Base-by-base conservation (phyloP, 2,329 filamentous ascomycete genomes). In the Aspergillus chevalieri region DNA sequence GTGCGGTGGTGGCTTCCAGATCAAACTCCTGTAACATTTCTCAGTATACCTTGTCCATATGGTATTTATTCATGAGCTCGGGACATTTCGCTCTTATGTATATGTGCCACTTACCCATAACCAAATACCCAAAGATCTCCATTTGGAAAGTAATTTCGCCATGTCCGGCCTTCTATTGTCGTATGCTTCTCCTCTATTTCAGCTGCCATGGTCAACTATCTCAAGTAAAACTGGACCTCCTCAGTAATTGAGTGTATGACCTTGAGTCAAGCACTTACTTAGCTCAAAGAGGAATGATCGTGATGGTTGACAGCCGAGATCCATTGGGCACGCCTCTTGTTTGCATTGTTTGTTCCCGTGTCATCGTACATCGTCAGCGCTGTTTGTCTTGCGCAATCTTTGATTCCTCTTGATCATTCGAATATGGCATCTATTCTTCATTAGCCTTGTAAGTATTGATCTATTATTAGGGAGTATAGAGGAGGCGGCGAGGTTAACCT, bases 1-100 rank as follows among this genome's bases (percentile, higher is more conserved):
- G 67, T 95, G 88, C 58, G 93, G 93, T 53, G 93, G 93, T 49
- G 93, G 92, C 70, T 97, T 98, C 91, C 91, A 98, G 62, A 98
- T 96, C 67, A 98, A 74, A 68, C 90, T 95, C 73, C 92, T 93
- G 46, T 15, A 52, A 43, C 14, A 26, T 44, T 43, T 12, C 4
- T 28, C 21, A 30, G 22, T 14, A 7, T 12, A 44, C 9, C 6
- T 17, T 22, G 10, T 30, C 10, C 26, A 30, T 12, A 22, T 22
- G 6, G 26, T 30, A 30, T 12, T 12, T 4, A 30, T 10, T 12
- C 2, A 30, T 2, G 26, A 9, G 4, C 9, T 30, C 26, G 26
- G 26, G 10, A 3, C 8, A n/a, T 17, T 36, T 6, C n/a, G 15
- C 2, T 36, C n/a, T 36, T 3, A 17, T 36, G 34, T 36, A 36